Evolutionary conservation across 371 early-diverging fungal species (phyloP), one percentile per base, ranked within the genome.

Genomic region (Apophysomyces sp.): DNA sequence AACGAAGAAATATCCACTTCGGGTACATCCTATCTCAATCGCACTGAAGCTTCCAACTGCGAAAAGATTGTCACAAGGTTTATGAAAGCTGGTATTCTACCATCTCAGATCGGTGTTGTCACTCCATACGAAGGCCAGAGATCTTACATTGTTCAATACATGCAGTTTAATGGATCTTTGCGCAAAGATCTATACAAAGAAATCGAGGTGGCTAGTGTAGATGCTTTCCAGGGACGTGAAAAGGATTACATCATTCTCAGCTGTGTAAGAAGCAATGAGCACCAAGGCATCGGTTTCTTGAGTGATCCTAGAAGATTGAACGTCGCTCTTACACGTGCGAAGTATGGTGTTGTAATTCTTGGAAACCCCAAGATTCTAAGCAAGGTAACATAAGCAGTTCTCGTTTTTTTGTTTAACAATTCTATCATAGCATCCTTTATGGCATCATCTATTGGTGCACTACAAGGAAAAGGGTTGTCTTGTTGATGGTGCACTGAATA

Each of bases 101-200:
- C 98, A 3, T 78, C 87, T 27, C 96, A 99, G 73, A 98, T 99
- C 63, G 99, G 99, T 63, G 88, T 99, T 60, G 98, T 99, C 57
- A 99, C 99, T 0, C 99, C 99, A 1, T 99, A 99, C 71, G 99
- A 99, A 76, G 99, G 99, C 36, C 99, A 99, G 76, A 91, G 98
- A 18, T 87, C 93, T 13, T 98, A 92, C 73, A 81, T 97, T 62
- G 97, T 94, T 16, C 87, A 87, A 63, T 94, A 94, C 77, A 97
- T 98, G 97, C 94, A 92, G 70, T 91, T 89, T 68, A 90, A 90
- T 54, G 99, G 99, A 3, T 80, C 93, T 2, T 72, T 96, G 65
- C 87, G 88, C 56, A 92, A 90, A 70, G 98, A 98, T 57, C 76
- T 94, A 9, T 98, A 96, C 83, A 94, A 93, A 73, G 96, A 95